Evolutionary conservation across 1,284 basidiomycete species (phyloP), one percentile per base, ranked within the genome.

Genomic region (Ustilago trichophora): DNA sequence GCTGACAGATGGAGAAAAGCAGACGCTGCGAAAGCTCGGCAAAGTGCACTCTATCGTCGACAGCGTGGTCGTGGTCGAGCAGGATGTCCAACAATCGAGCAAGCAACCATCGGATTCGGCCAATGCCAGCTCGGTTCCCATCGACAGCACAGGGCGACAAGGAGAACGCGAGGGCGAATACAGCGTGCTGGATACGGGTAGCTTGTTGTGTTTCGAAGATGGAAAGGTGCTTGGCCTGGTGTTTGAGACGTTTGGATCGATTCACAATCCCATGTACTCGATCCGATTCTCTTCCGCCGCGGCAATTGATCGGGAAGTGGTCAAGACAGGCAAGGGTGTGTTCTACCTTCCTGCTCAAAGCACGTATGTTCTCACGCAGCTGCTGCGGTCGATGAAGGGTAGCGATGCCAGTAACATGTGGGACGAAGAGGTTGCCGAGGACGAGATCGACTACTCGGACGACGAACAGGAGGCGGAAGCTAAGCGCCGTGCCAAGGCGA

Each of bases 381-480:
- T 87, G 44, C 85, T 94, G 32, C 70, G 75, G 21, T 80, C 83
- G 6, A 84, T 82, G 22, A 92, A 88, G 76, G 92, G 92, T 32
- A 92, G 90, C 73, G 92, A 94, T 72, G 92, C 92, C n/a, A 92
- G 91, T 78, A 94, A 94, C 80, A 85, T 92, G 7, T 88, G 91
- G 72, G 92, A 94, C 73, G 92, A 94, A 82, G 92, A 94, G 76
- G 89, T 90, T 1, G 89, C 84, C 3, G 91, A 90, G 12, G 87
- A 91, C 51, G 92, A 94, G 75, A 75, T 91, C 16, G 92, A 94
- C 73, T 95, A 92, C 77, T 92, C 90, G 6, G 92, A 95, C 62
- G 92, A 95, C 71, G 92, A 95, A 78, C 86, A 88, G 50, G 92
- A 95, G 78, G 87, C 87, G 15, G 87, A 87, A 29, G 85, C 88